Percentiles rank a stretch among this genome's conserved stretches.
Evolutionary conservation across 1,139 yeast species (phyloP).

Genomic region (Starmera stellimalicola): DNA sequence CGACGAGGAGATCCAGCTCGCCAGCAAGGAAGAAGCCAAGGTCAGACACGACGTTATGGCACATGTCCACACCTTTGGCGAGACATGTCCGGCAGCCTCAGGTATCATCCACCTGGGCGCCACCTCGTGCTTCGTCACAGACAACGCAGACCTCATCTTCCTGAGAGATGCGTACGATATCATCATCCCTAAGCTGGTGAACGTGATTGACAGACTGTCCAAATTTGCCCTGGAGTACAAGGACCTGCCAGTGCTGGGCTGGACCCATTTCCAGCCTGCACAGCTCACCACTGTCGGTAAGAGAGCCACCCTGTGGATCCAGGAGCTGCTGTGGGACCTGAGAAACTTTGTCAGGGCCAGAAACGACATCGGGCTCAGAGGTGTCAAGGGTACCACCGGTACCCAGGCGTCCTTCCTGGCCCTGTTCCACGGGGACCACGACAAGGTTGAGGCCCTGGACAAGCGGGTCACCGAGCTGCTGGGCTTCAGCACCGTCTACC

Average conservation of each 20-base stretch:
- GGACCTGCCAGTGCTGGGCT: conserved; percentile 94
- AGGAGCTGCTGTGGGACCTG: conserved; percentile 95
- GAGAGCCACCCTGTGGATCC: conserved; percentile 96
- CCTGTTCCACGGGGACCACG: conserved; percentile 93
- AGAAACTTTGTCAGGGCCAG: conserved; percentile 94
- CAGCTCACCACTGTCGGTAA: conserved; percentile 98
- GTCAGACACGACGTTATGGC: conserved; percentile 99
- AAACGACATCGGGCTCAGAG: conserved; percentile 92
- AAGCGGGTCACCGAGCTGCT: conserved; percentile 84
- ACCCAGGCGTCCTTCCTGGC: conserved; percentile 96
- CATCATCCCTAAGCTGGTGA: conserved; percentile 87
- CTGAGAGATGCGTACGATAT: conserved; percentile 92
- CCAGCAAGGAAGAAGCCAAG: conserved; percentile 90
- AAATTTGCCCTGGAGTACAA: conserved; percentile 85
- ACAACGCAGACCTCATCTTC: conserved; percentile 94
- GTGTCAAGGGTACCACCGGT: conserved; percentile 99
- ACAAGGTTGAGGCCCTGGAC: conserved; percentile 87
- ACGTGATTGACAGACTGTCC: conserved; percentile 84
- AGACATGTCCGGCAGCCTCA: conserved; percentile 90
- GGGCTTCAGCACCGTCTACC: conserved; percentile 92
- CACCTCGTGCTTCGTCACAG: conserved; percentile 95
- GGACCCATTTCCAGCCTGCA: conserved; percentile 99
- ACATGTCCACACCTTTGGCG: conserved; percentile 92
- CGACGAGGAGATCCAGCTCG: conserved; percentile 85
- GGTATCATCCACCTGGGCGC: conserved; percentile 98